phyloP scores from a whole-genome alignment of 2,329 filamentous ascomycete species.

The Ophiostoma angusticollis region DNA sequence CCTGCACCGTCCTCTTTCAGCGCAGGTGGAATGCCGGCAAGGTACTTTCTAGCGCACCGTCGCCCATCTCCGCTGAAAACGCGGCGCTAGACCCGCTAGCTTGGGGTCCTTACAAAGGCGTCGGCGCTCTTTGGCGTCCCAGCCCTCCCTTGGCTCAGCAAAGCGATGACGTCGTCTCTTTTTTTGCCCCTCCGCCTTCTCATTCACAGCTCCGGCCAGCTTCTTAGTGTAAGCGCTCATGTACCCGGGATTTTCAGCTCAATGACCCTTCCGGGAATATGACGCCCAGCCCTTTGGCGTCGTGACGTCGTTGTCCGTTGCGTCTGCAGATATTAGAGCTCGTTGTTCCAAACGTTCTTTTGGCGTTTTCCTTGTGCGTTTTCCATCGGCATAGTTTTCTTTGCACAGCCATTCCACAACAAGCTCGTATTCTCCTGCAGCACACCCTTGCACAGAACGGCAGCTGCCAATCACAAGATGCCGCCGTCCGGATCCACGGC shows the following conservation, averaged over 20 bases:
- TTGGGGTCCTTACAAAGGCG: constrained; percentile 9
- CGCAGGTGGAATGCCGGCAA: no score
- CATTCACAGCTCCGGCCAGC: not conserved
- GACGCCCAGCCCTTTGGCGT: no score
- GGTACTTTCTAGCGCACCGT: not conserved
- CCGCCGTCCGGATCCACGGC: constrained; percentile 1
- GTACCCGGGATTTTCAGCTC: no score
- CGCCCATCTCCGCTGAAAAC: not conserved
- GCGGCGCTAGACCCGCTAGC: constrained; percentile 4
- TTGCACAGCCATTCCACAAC: no score
- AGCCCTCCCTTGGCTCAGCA: not conserved
- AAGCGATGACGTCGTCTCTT: constrained; percentile 8
- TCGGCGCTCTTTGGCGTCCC: not conserved
- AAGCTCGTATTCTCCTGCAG: not conserved
- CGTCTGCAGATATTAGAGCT: no score
- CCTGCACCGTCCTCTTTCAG: no score
- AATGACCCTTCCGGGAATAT: no score
- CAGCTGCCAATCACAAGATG: constrained; percentile 6
- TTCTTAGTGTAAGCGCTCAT: no score
- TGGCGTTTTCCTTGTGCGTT: no score
- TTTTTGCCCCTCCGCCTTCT: not conserved
- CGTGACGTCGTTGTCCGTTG: no score
- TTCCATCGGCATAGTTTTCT: no score
- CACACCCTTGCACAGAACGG: not conserved
- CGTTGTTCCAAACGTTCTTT: no score